Conservation (phyloP, 768 basidiomycete species). For the Hortiboletus campestris region DNA sequence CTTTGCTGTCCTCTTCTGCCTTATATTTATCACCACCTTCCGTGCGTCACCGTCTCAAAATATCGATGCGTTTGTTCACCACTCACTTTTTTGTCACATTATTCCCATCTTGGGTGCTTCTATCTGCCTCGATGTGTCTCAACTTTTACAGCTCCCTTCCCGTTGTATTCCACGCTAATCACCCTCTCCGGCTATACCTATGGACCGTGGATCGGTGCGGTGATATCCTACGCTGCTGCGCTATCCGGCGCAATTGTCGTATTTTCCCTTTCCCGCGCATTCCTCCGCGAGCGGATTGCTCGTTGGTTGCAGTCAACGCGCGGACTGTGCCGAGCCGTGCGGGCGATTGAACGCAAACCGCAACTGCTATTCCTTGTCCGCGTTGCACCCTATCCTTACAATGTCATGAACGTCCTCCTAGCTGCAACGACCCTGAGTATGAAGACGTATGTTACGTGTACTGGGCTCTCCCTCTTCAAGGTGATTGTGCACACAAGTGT, state of each 20-base stretch:
- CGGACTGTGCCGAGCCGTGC: conserved; percentile 76
- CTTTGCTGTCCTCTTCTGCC: conserved; percentile 71
- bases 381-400: conserved; percentile 89
- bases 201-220: conserved; percentile 78
- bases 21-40: conserved; percentile 86
- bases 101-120: conserved; percentile 3
- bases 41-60: conserved; percentile 49
- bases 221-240: conserved; percentile 85
- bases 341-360: conserved; percentile 85
- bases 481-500: conserved; percentile 88
- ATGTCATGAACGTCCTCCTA: conserved; percentile 93
- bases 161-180: conserved; percentile 91
- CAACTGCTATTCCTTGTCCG: conserved; percentile 89
- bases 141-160: conserved; percentile 66
- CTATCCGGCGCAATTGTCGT: conserved; percentile 82
- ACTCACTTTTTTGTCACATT: conserved; percentile 10
- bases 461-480: conserved; percentile 83
- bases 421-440: conserved; percentile 82
- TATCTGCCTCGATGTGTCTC: conserved; percentile 10
- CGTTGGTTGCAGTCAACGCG: conserved; percentile 69
- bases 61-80: not conserved
- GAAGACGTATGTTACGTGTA: conserved; percentile 74
- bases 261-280: conserved; percentile 73
- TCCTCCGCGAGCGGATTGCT: conserved; percentile 68
- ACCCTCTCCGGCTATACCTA: conserved; percentile 90